Evolutionary conservation across 805 yeast species (phyloP).

Genomic region (Ogataea naganishii): DNA sequence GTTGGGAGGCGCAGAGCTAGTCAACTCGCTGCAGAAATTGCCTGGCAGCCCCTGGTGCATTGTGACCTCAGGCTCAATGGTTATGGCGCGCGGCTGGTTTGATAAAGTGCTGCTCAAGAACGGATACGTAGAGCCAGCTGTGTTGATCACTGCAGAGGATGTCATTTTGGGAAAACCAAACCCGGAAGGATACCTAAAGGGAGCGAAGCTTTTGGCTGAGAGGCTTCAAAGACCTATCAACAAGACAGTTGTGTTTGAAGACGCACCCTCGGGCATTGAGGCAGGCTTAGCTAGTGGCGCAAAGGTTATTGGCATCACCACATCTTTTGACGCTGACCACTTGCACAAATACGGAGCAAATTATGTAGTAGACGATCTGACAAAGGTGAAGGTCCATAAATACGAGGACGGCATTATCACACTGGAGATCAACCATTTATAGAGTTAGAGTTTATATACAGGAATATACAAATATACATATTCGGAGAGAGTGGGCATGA

Average conservation of each 20-base stretch:
- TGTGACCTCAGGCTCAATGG: constrained; percentile 77
- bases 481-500: no score
- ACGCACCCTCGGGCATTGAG: constrained; percentile 80
- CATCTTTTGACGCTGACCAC: constrained; percentile 63
- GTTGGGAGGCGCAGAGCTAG: constrained; percentile 64
- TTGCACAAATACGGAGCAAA: constrained; percentile 74
- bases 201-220: constrained; percentile 37
- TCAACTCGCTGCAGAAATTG: constrained; percentile 30
- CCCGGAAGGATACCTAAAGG: constrained; percentile 72
- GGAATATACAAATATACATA: neutral
- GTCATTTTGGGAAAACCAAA: constrained; percentile 78
- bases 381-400: constrained; percentile 48
- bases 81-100: constrained; percentile 76
- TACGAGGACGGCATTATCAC: constrained; percentile 36
- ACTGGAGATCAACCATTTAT: constrained; percentile 30
- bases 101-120: constrained; percentile 47
- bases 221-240: constrained; percentile 16
- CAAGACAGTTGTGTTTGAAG: constrained; percentile 67
- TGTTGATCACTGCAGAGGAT: constrained; percentile 76
- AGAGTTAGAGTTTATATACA: constrained; percentile 1
- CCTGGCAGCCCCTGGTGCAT: constrained; percentile 72
- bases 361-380: constrained; percentile 69
- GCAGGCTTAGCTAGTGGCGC: constrained; percentile 85
- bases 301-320: constrained; percentile 73
- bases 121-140: constrained; percentile 44